Evolutionary conservation across 768 basidiomycete genomes (phyloP).

Genomic region (Lentinula guzmanii): DNA sequence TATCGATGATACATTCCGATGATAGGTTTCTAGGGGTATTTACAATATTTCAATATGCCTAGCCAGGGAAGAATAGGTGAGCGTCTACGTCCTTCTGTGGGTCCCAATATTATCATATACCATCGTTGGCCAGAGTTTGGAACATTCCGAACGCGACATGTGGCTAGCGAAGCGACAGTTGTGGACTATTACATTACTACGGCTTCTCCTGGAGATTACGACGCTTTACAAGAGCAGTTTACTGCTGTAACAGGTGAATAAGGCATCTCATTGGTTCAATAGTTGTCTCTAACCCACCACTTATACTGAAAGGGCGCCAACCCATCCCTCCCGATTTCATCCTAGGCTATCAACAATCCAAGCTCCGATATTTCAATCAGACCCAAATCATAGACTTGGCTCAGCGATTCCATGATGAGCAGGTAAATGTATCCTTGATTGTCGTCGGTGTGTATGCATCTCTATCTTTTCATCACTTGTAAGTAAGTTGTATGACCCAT

Average conservation of each 20-base stretch:
- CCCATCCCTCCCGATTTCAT: conserved; percentile 30
- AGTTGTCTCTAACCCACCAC: neutral
- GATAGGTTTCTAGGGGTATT: conserved; percentile 20
- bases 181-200: conserved; percentile 32
- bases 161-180: conserved; percentile 24
- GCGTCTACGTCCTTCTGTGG: neutral
- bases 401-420: conserved; percentile 28
- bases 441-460: conserved; percentile 20
- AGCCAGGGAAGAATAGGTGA: conserved; percentile 27
- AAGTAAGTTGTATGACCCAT: no score
- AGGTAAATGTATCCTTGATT: conserved; percentile 29
- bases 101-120: neutral
- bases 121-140: conserved; percentile 20
- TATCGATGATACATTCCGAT: neutral
- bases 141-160: conserved; percentile 24
- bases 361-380: conserved; percentile 30
- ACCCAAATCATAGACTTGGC: conserved; percentile 26
- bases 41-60: conserved; percentile 30
- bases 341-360: conserved; percentile 30
- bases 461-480: neutral
- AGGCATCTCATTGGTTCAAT: neutral
- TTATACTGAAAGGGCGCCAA: conserved; percentile 20
- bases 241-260: conserved; percentile 26
- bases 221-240: conserved; percentile 27
- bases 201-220: conserved; percentile 28